A percentile compares a stretch with the other conserved stretches of the same genome.
Conservation (phyloP, 1,139 yeast species). For the Pichia norvegensis region DNA sequence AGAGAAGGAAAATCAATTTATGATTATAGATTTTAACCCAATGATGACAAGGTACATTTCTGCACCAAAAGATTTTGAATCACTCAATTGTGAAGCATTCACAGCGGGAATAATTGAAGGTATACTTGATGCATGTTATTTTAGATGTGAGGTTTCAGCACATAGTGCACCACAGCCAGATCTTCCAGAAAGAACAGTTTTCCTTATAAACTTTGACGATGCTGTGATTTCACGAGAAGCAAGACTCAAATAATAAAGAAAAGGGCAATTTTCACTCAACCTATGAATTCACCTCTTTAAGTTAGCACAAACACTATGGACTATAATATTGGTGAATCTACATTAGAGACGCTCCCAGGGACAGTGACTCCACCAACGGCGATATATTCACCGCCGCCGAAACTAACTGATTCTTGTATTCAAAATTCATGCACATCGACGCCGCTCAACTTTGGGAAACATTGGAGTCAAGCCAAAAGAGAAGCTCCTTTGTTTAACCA, state of each 20-base stretch:
- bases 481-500: background rate
- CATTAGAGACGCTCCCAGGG: constrained; percentile 26
- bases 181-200: constrained; percentile 68
- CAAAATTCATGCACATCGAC: constrained; percentile 19
- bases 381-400: constrained; percentile 18
- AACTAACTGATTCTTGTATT: constrained; percentile 14
- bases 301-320: background rate
- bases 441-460: constrained; percentile 9
- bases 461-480: background rate
- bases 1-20: constrained; percentile 72
- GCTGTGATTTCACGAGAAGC: constrained; percentile 5
- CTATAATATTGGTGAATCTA: constrained; percentile 31
- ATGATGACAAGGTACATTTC: constrained; percentile 67
- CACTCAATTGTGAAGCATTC: constrained; percentile 75
- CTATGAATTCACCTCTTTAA: background rate
- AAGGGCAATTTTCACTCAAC: background rate
- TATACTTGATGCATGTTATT: constrained; percentile 70
- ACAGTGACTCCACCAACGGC: constrained; percentile 21
- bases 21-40: constrained; percentile 82
- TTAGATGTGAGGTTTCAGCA: constrained; percentile 80
- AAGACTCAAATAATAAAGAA: constrained; percentile 3
- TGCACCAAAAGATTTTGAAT: constrained; percentile 73
- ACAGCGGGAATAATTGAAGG: constrained; percentile 92
- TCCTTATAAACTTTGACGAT: constrained; percentile 56
- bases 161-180: constrained; percentile 69